Conservation (phyloP, 352 stramenopile species). For the Phytophthora pistaciae region DNA sequence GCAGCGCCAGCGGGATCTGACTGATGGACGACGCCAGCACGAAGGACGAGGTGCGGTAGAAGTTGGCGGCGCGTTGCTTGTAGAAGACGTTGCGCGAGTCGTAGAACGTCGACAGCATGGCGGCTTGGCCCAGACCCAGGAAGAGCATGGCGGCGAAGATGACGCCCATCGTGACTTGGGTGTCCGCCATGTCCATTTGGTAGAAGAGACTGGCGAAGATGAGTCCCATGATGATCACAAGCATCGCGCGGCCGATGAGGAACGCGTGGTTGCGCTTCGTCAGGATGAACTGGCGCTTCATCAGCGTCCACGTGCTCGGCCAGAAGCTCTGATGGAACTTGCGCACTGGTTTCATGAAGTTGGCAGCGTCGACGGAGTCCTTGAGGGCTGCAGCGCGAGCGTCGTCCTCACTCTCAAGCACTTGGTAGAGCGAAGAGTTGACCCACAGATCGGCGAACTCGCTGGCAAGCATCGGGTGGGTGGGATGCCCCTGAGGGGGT, state of each 20-base stretch:
- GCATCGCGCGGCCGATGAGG: constrained; percentile 51
- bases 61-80: constrained; percentile 90
- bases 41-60: constrained; percentile 87
- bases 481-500: constrained; percentile 4
- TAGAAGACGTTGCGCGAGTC: constrained; percentile 81
- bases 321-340: constrained; percentile 58
- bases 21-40: constrained; percentile 66
- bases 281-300: constrained; percentile 79
- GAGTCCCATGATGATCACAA: constrained; percentile 63
- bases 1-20: constrained; percentile 65
- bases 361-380: constrained; percentile 53
- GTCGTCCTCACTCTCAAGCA: constrained; percentile 22
- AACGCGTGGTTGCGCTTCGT: constrained; percentile 68
- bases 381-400: constrained; percentile 8
- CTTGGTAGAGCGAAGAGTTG: constrained; percentile 46
- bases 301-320: constrained; percentile 50
- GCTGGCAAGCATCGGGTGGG: constrained; percentile 34
- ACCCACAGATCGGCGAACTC: constrained; percentile 61
- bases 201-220: constrained; percentile 66
- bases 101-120: constrained; percentile 86
- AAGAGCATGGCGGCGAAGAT: constrained; percentile 90
- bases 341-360: constrained; percentile 48
- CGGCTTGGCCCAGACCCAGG: constrained; percentile 77
- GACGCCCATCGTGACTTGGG: constrained; percentile 78
- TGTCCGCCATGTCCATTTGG: constrained; percentile 54